Conservation (phyloP, 148 eudicot species). For the Spergularia marina region DNA sequence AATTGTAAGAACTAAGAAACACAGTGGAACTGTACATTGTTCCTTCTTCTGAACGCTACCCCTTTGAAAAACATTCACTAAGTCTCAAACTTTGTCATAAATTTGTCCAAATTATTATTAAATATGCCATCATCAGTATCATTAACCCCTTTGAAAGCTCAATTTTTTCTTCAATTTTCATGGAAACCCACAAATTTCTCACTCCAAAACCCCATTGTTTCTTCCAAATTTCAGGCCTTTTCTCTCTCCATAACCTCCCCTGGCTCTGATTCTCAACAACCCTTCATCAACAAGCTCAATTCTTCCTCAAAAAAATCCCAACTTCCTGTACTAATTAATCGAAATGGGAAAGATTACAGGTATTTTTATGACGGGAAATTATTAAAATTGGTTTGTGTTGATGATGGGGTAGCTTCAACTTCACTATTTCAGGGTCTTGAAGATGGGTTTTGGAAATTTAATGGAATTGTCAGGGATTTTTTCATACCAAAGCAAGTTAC, state of each 20-base stretch:
- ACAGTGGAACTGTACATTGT: too few species aligned
- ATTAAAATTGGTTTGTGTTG: conserved; percentile 49
- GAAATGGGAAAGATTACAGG: conserved; percentile 46
- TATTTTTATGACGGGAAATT: conserved; percentile 54
- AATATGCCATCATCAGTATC: conserved; percentile 24
- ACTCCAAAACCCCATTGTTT: conserved; percentile 15
- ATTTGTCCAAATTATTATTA: background rate
- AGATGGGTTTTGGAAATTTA: conserved; percentile 43
- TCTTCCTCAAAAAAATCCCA: conserved; percentile 20
- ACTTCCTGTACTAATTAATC: conserved; percentile 56
- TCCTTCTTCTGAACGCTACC: too few species aligned
- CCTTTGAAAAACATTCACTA: background rate
- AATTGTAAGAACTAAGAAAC: background rate
- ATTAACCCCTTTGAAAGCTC: conserved; percentile 8
- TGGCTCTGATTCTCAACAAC: conserved; percentile 16
- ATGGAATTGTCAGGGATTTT: conserved; percentile 45
- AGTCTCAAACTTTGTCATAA: background rate
- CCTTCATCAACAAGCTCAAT: conserved; percentile 25
- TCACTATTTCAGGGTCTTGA: conserved; percentile 33
- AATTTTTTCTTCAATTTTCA: conserved; percentile 28
- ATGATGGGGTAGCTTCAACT: conserved; percentile 23
- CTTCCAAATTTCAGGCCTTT: conserved; percentile 22
- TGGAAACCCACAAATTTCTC: conserved; percentile 33
- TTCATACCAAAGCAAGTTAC: conserved; percentile 70
- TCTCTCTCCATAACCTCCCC: conserved; percentile 22